These are phyloP conservation scores for Coprinellus micaceus DNA, from an alignment of 768 basidiomycete species.

Conservation along the genomic window DNA sequence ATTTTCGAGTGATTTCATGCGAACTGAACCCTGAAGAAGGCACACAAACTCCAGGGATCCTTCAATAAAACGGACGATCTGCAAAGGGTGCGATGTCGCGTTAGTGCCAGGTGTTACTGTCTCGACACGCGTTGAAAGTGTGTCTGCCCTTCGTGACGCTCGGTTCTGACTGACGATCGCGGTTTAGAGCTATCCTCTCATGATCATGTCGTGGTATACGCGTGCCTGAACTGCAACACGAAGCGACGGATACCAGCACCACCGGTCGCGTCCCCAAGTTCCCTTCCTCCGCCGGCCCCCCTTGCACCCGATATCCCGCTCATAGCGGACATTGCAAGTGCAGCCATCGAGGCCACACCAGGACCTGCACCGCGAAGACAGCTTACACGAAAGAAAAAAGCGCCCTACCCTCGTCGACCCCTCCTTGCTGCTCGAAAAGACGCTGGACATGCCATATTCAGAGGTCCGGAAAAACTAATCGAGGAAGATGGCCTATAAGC, in stretches of 20 bases:
- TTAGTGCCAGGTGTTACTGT: constrained; percentile 68
- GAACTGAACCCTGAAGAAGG: neutral
- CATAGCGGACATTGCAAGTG: too few species aligned
- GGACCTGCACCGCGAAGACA: too few species aligned
- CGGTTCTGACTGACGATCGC: too few species aligned
- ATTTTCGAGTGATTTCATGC: neutral
- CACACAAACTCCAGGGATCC: constrained; percentile 58
- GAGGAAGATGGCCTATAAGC: neutral
- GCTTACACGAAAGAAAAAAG: constrained; percentile 5
- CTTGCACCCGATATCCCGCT: neutral
- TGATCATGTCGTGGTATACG: constrained; percentile 53
- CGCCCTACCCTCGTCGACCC: constrained; percentile 35
- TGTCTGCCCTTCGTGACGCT: constrained; percentile 16
- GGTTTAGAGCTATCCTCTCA: constrained; percentile 38
- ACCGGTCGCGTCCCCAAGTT: constrained; percentile 7
- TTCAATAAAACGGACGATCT: constrained; percentile 75
- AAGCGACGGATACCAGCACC: constrained; percentile 69
- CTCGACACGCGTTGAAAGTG: constrained; percentile 63
- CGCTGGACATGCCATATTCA: constrained; percentile 63
- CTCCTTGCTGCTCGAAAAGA: constrained; percentile 60
- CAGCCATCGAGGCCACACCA: too few species aligned
- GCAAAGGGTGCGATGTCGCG: constrained; percentile 61
- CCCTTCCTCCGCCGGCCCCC: neutral
- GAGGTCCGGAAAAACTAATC: constrained; percentile 48
- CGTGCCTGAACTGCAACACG: constrained; percentile 55